Percentiles rank a stretch among this genome's conserved stretches.
These are phyloP conservation scores for Allium fistulosum DNA, from an alignment of 106 monocot species.

Conservation along the genomic window DNA sequence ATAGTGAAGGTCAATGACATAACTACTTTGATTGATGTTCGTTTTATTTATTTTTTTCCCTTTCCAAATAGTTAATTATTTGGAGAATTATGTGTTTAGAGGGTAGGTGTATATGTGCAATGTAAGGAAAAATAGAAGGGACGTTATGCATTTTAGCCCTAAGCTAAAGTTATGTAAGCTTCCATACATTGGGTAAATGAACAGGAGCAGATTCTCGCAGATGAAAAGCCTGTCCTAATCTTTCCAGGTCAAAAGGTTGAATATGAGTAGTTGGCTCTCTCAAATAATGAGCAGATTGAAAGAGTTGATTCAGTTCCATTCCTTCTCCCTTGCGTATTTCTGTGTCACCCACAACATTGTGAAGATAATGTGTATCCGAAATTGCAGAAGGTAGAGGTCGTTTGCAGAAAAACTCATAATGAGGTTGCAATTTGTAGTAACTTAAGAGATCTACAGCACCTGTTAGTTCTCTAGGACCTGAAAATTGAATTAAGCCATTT, in stretches of 20 bases:
- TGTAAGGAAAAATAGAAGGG: too few species aligned
- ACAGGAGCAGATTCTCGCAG: slow-evolving; percentile 73
- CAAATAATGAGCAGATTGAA: slow-evolving; percentile 53
- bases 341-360: slow-evolving; percentile 90
- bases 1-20: too few species aligned
- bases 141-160: too few species aligned
- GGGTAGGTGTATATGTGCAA: too few species aligned
- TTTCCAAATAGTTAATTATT: too few species aligned
- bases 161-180: slow-evolving; percentile 10
- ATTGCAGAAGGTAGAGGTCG: slow-evolving; percentile 63
- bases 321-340: slow-evolving; percentile 95
- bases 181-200: slow-evolving; percentile 78
- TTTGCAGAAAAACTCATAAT: slow-evolving; percentile 95
- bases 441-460: slow-evolving; percentile 90
- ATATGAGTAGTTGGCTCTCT: slow-evolving; percentile 58
- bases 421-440: slow-evolving; percentile 73
- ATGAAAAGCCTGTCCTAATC: slow-evolving; percentile 77
- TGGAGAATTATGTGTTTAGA: too few species aligned
- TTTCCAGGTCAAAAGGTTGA: slow-evolving; percentile 71
- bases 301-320: slow-evolving; percentile 88
- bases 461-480: slow-evolving; percentile 87
- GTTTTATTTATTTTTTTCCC: too few species aligned
- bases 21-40: too few species aligned
- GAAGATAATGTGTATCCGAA: slow-evolving; percentile 93
- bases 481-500: slow-evolving; percentile 9